Evolutionary conservation across 202 grass and related monocot species (phyloP), one percentile per base, ranked within the genome.

Genomic region (Carex arenaria): DNA sequence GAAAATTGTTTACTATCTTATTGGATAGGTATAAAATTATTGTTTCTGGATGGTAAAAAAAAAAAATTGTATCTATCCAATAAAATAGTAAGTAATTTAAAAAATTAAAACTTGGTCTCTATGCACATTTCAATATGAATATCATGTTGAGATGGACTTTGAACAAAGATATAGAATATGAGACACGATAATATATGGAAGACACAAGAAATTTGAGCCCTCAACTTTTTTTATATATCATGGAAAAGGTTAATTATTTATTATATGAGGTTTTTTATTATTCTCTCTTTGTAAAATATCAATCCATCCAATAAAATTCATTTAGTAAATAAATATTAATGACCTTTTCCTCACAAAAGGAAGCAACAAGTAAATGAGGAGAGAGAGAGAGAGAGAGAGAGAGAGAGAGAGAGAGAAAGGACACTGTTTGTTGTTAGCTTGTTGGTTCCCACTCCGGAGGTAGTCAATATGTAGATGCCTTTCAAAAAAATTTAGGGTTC

Each of bases 351-450:
- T 56, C 26, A 15, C 30, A 60, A 78, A 72, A 32, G 52, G 10
- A 8, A 49, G 18, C 12, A 59, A 38, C 30, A 34, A 52, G 23
- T 66, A 64, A 81, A 82, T 68, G 62, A 82, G 42, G 80, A 82
- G 56, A 54, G 22, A 53, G 63, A 68, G 34, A 57, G 65, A 38
- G 12, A 80, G 36, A 70, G n/a, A 15, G 75, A 79, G n/a, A n/a
- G 59, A 78, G 53, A n/a, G 64, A 36, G 20, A 80, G 36, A 70
- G 34, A 15, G 75, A 79, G n/a, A n/a, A 78, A 78, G 53, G 53
- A 78, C 11, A 67, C 62, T 79, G 47, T 82, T 56, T 82, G 80
- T 82, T 82, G 80, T 82, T 82, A 67, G 80, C 73, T 78, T 59
- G 53, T 67, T 66, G 80, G 80, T 67, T 82, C 38, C 61, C 78